Evolutionary conservation across 129 eudicot species (phyloP).

Genomic region (Chrysanthemum lavandulifolium): DNA sequence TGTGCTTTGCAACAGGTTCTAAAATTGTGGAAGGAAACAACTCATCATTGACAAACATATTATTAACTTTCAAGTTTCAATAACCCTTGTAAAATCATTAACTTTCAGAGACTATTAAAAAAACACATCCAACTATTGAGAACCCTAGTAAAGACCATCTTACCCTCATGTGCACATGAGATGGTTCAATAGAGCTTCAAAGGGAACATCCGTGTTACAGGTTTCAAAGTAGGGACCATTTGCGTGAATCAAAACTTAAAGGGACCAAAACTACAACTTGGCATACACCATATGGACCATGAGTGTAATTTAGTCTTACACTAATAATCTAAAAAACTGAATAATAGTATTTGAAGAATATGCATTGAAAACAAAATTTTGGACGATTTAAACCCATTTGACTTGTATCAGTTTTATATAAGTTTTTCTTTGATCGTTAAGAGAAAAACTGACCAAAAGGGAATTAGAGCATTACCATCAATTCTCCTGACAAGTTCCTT

Average conservation of each 20-base stretch:
- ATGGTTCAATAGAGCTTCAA: too few species aligned
- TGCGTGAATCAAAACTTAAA: too few species aligned
- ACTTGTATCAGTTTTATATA: neutral
- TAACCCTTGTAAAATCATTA: too few species aligned
- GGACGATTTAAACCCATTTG: neutral
- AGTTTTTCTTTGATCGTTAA: neutral
- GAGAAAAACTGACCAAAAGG: neutral
- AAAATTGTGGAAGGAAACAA: slow-evolving; percentile 9
- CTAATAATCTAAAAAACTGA: neutral
- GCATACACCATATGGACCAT: too few species aligned
- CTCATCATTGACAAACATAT: slow-evolving; percentile 4
- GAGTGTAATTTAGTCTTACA: too few species aligned
- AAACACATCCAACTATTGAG: too few species aligned
- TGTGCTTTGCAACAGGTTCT: slow-evolving; percentile 93
- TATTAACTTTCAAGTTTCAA: neutral
- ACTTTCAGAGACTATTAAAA: too few species aligned
- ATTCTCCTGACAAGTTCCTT: slow-evolving; percentile 93
- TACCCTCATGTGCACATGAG: too few species aligned
- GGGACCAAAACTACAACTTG: too few species aligned
- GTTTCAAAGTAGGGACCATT: too few species aligned
- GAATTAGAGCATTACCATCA: slow-evolving; percentile 58
- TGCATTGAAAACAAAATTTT: neutral
- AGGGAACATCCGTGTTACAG: too few species aligned
- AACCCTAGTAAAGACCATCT: too few species aligned
- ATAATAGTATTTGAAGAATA: neutral